Conservation (phyloP, 495 filamentous ascomycete genomes). For the Hyaloscypha variabilis region DNA sequence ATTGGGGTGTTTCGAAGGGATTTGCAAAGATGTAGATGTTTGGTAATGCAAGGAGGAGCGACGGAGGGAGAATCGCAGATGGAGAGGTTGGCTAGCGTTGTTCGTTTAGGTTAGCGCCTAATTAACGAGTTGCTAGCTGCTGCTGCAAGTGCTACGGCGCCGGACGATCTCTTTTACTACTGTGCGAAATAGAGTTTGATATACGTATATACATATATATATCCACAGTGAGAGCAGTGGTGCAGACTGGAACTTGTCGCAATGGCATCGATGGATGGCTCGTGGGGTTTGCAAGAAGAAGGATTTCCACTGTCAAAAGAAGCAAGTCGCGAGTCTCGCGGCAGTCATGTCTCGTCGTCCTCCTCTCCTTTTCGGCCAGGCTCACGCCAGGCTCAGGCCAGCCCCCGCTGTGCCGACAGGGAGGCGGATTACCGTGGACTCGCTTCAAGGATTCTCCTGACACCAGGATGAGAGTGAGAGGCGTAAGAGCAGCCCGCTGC, state of each 20-base stretch:
- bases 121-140: not conserved
- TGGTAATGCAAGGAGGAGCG: conserved; percentile 12
- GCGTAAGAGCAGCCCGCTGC: conserved; percentile 24
- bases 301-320: not conserved
- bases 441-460: conserved; percentile 22
- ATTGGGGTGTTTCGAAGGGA: not conserved
- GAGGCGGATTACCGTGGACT: conserved; percentile 13
- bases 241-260: not conserved
- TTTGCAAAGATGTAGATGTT: not conserved
- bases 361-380: not conserved
- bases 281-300: not conserved
- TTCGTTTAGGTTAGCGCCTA: not conserved
- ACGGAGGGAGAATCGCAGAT: not conserved
- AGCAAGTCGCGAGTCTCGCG: not conserved
- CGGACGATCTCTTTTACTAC: not conserved
- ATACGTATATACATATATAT: no score
- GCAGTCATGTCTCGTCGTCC: not conserved
- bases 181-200: not conserved
- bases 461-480: conserved; percentile 19
- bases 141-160: not conserved
- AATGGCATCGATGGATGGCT: not conserved
- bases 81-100: not conserved
- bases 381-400: not conserved
- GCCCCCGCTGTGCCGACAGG: not conserved
- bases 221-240: not conserved